Base-by-base conservation (phyloP, 1,284 basidiomycete species). In the Sparassis latifolia region DNA sequence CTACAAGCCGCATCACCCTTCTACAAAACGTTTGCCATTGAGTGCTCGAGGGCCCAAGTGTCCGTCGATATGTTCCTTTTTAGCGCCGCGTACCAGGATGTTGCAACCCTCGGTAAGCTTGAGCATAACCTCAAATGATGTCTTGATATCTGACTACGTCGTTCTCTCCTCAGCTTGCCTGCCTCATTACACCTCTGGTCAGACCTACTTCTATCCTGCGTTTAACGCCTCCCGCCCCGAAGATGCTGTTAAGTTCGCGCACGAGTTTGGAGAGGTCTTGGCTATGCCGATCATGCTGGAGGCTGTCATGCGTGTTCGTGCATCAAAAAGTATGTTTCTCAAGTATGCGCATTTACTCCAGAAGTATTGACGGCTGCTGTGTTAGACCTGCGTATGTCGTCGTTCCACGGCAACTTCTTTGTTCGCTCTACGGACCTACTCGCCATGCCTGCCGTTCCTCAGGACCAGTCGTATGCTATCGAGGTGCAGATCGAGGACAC, bases 41-140 rank as follows among this genome's bases (percentile, higher is more conserved):
- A 99, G 62, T 99, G 96, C 69, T 98, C 96, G 5, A 85, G 96
- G 58, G 87, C 90, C 6, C 97, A 99, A 69, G 90, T 99, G 38
- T 95, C 95, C 0, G 95, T 99, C 50, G 96, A 99, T 69, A 98
- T 99, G 96, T 99, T 97, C 86, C 77, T 99, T 49, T 98, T 97
- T 73, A 90, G 89, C 54, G 79, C 92, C 10, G 77, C 79, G 30
- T 99, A 99, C 68, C 95, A 96, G 58, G 97, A 99, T 69, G 92
- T 99, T 39, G 93, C 97, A 2, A 95, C 88, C 52, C 77, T 97
- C 35, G 84, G 89, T 89, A 65, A 20, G 74, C 28, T 31, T 44
- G 28, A 10, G 42, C 33, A 42, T 40, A 30, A 5, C 10, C n/a
- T 35, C 33, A 1, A 2, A 20, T 20, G 20, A 20, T 20, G 20